phyloP scores from a whole-genome alignment of 306 rosid species.

The Amphicarpaea edgeworthii region DNA sequence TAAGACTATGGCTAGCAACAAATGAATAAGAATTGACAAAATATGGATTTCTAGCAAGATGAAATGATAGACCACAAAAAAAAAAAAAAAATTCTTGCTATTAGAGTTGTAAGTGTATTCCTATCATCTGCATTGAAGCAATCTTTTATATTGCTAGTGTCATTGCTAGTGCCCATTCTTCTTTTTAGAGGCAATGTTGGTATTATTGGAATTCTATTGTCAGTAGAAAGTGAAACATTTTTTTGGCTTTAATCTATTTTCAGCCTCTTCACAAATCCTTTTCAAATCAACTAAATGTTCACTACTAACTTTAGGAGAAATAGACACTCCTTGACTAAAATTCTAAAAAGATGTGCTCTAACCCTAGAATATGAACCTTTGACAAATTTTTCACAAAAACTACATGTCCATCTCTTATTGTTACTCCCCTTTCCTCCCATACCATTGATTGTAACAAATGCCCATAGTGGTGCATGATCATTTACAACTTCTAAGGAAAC shows the following conservation, averaged over 20 bases:
- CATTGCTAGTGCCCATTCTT: background rate
- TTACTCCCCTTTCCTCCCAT: no score
- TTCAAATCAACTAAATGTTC: no score
- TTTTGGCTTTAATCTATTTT: background rate
- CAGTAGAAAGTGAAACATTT: background rate
- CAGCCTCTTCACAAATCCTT: no score
- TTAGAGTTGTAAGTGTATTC: background rate
- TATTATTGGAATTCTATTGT: background rate
- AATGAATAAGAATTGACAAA: background rate
- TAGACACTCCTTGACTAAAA: no score
- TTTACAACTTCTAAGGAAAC: background rate
- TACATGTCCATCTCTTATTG: no score
- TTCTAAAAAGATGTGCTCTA: no score
- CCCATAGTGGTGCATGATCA: no score
- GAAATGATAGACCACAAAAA: background rate
- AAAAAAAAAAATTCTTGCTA: slow-evolving; percentile 7
- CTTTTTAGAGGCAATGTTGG: background rate
- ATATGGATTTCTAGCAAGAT: background rate
- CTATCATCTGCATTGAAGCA: background rate
- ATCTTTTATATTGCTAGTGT: background rate
- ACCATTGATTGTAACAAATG: background rate
- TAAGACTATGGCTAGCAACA: background rate
- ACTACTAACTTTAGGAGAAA: no score
- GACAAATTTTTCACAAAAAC: background rate
- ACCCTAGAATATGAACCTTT: background rate